Conservation (phyloP, 192 early-diverging fungal species). For the Backusella luteola region DNA sequence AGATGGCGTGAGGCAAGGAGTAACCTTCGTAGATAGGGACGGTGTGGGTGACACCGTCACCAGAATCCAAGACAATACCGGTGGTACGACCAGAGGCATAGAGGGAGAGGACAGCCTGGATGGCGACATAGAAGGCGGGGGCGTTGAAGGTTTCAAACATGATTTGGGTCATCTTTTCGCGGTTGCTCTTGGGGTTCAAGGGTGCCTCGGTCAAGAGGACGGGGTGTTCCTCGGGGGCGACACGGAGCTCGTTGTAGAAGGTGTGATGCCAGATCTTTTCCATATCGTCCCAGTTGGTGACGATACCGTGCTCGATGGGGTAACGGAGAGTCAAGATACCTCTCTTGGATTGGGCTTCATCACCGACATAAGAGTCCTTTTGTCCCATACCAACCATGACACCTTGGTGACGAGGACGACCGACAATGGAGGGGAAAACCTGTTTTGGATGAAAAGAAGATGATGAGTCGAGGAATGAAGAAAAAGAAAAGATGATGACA, state of each 20-base stretch:
- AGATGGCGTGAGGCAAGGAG: slow-evolving; percentile 91
- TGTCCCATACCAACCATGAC: slow-evolving; percentile 92
- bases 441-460: slow-evolving; percentile 6
- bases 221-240: slow-evolving; percentile 97
- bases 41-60: slow-evolving; percentile 96
- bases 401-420: slow-evolving; percentile 83
- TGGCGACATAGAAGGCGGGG: slow-evolving; percentile 95
- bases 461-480: too few relatives aligned
- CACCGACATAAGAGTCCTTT: slow-evolving; percentile 89
- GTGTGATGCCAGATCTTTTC: slow-evolving; percentile 97
- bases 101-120: slow-evolving; percentile 94
- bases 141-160: slow-evolving; percentile 99
- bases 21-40: slow-evolving; percentile 99
- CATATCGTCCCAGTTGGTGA: slow-evolving; percentile 95
- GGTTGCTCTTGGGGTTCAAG: slow-evolving; percentile 96
- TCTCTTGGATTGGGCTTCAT: slow-evolving; percentile 89
- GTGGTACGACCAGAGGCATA: slow-evolving; percentile 97
- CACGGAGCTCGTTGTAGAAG: slow-evolving; percentile 97
- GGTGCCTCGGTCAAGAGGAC: slow-evolving; percentile 96
- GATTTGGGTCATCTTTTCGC: slow-evolving; percentile 99
- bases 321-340: slow-evolving; percentile 85
- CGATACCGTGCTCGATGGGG: slow-evolving; percentile 91
- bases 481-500: not conserved
- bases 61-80: slow-evolving; percentile 98
- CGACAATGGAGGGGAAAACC: slow-evolving; percentile 83